These are phyloP conservation scores for Marasmius tenuissimus DNA, from an alignment of 1,284 basidiomycete genomes.

Conservation along the genomic window DNA sequence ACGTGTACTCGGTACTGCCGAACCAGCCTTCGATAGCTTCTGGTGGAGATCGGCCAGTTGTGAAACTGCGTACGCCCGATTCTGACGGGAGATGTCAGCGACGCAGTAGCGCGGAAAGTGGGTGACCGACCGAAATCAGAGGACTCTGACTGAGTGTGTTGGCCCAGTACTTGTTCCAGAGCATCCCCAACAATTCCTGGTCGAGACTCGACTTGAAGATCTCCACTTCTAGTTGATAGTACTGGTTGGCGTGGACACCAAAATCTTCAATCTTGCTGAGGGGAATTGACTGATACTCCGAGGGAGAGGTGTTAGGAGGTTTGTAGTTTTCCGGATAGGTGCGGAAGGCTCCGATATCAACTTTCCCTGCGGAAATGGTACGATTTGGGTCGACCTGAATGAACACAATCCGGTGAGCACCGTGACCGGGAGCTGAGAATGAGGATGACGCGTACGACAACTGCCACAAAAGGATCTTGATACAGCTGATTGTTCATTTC, in stretches of 20 bases:
- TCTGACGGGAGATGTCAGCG: constrained; percentile 48
- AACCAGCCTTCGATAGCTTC: constrained; percentile 75
- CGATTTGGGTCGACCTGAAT: constrained; percentile 94
- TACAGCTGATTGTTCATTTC: constrained; percentile 94
- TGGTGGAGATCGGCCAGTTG: constrained; percentile 87
- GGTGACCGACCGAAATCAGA: constrained; percentile 75
- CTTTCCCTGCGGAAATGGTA: constrained; percentile 95
- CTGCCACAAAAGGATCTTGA: constrained; percentile 96
- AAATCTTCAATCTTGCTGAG: constrained; percentile 96
- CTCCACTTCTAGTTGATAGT: constrained; percentile 92
- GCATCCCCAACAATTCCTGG: constrained; percentile 79
- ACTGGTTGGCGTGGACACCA: constrained; percentile 96
- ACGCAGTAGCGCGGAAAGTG: constrained; percentile 32
- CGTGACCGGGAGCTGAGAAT: neutral
- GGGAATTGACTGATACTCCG: constrained; percentile 94
- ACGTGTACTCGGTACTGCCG: constrained; percentile 53
- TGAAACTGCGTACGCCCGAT: constrained; percentile 87
- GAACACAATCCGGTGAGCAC: neutral
- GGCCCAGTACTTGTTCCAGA: constrained; percentile 99
- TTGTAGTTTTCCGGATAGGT: constrained; percentile 94
- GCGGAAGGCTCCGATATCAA: constrained; percentile 97
- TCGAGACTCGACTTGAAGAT: constrained; percentile 93
- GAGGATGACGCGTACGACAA: constrained; percentile 70
- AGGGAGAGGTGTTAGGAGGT: constrained; percentile 66
- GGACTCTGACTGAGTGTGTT: constrained; percentile 92